Evolutionary conservation across 768 basidiomycete species (phyloP), one percentile per base, ranked within the genome.

Genomic region (Lactarius deliciosus): DNA sequence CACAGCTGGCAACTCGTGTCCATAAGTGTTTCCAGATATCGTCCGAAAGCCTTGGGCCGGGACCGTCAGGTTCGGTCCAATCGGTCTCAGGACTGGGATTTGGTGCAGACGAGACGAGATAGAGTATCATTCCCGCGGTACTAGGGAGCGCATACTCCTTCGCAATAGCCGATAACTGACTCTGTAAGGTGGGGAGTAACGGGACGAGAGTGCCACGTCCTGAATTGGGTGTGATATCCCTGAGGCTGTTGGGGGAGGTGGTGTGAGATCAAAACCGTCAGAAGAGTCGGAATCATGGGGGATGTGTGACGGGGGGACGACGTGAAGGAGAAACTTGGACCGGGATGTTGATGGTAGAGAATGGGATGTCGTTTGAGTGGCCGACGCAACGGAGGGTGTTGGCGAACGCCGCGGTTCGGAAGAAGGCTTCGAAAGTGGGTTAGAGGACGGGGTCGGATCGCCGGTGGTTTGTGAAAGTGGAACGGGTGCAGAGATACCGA

Each of bases 101-200:
- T 55, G 64, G 71, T 57, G 77, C 69, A 22, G 79, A 72, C 45
- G 79, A 80, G 54, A 92, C 83, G 56, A 98, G 85, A 76, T 95
- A 98, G 2, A 98, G 81, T 53, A 92, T 80, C 57, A 98, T 77
- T 6, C 96, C 96, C 16, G 84, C 77, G 0, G 91, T 92, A 70
- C 89, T 93, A 1, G 96, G 96, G 20, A 98, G 80, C 3, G 92
- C 91, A 73, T 95, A 98, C 77, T 98, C 96, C 76, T 88, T 89
- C 16, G 96, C 94, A 60, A 98, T 97, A 8, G 93, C 91, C 25
- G 81, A 81, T 11, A 97, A 78, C 74, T 97, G 96, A 0, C 87
- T 83, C 50, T 92, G 88, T 1, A 98, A 79, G 0, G 89, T 92
- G 6, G 94, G 81, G 74, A 95, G 86, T 0, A 98, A 81, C 0